Base-by-base conservation (phyloP, 129 eudicot genomes). In the Oenanthe sinensis region DNA sequence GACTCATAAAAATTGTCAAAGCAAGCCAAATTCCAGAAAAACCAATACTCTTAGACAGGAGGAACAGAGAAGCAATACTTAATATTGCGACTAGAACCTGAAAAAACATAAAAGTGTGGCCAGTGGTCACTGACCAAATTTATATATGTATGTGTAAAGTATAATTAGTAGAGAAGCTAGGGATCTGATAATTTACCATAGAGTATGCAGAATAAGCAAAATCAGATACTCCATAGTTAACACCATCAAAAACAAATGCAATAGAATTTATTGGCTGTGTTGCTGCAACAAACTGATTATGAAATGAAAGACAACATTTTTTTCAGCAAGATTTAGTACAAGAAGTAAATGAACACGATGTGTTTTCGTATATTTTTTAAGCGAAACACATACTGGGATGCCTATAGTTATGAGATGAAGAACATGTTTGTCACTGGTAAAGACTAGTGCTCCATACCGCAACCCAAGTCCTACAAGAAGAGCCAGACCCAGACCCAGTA, bases 181-280 rank as follows among this genome's bases (percentile, higher is more conserved):
- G 16, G 15, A 24, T 54, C 70, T n/a, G 15, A 3, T 4, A 8
- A 75, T 49, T 60, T 84, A 89, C 97, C 97, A 92, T 88, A 82
- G 97, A 92, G 71, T 92, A 92, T 17, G 96, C 93, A 58, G 97
- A 87, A 63, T 87, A 90, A 28, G 96, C 93, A 79, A 92, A 92
- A 75, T 88, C 97, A 42, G 88, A 87, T n/a, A 90, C 90, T 77
- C 96, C 96, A 75, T 88, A 92, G 78, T 90, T 92, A 20, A 92
- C 89, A 19, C 96, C 97, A 73, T 92, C 93, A 15, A 90, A 92
- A 28, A 92, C 85, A 70, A 92, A 87, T 19, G 97, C 92, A 42
- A 90, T 69, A 16, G 93, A 87, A 74, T 92, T 92, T 76, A 92
- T 85, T 10, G 96, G 90, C 77, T 92, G 96, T 36, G 97, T 92